These are phyloP conservation scores for Pyrenula aspistea DNA, from an alignment of 495 filamentous ascomycete species.

Conservation along the genomic window DNA sequence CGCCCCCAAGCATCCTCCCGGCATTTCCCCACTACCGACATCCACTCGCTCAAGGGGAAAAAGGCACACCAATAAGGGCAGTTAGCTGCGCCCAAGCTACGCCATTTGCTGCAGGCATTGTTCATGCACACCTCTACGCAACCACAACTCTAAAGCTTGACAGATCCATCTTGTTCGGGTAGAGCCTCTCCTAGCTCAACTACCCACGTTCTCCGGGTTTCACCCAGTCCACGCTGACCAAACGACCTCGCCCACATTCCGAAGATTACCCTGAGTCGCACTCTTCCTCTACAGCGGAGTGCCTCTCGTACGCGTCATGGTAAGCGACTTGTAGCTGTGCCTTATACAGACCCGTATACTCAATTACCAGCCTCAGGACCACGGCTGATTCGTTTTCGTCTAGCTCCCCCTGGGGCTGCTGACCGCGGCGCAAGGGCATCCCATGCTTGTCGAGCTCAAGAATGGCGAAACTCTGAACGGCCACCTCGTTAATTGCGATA, in stretches of 20 bases:
- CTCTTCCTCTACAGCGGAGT: no score
- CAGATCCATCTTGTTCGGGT: no score
- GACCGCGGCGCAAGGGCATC: conserved; percentile 91
- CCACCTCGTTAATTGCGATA: conserved; percentile 90
- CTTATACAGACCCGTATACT: neutral
- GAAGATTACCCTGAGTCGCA: no score
- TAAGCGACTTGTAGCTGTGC: neutral
- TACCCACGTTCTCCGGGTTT: neutral
- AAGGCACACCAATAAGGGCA: neutral
- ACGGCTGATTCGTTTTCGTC: neutral
- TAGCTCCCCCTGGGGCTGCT: conserved; percentile 88
- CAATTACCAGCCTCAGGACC: neutral
- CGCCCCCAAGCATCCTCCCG: neutral
- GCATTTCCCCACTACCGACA: neutral
- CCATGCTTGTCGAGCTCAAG: conserved; percentile 98
- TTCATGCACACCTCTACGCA: no score
- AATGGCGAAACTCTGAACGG: conserved; percentile 97
- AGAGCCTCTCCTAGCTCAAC: neutral
- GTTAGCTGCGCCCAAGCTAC: no score
- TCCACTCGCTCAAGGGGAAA: neutral
- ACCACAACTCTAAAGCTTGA: no score
- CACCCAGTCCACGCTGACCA: neutral
- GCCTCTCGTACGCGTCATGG: neutral
- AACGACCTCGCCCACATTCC: no score
- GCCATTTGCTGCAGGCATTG: no score